Evolutionary conservation across 805 yeast genomes (phyloP), one percentile per base, ranked within the genome.

Genomic region (Candida nemodendra): DNA sequence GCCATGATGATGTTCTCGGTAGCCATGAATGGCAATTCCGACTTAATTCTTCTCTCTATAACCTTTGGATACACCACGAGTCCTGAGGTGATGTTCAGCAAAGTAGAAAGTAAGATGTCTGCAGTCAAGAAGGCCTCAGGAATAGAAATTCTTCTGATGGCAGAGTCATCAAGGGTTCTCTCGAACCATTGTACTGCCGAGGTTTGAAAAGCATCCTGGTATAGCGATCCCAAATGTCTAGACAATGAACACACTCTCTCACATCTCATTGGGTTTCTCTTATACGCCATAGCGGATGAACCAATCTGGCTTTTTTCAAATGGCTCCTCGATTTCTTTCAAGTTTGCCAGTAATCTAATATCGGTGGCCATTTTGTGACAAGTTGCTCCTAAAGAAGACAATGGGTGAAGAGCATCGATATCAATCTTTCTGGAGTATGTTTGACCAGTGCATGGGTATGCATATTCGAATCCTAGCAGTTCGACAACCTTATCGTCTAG

Each of bases 171-270:
- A 59, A 93, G 76, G 24, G 99, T 93, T 72, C 99, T 86, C 74
- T 93, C 99, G 62, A 93, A 93, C 99, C 99, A 93, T 71, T 93
- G 99, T 35, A 93, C 98, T 24, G 96, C 84, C 6, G 98, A 95
- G 34, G 99, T 93, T 68, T 88, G 93, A 54, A 91, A 85, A 37
- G 96, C 95, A 66, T 93, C 98, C 59, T 75, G 88, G 69, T 84
- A 85, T 53, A 89, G 71, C 13, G 95, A 84, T 48, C 96, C 95
- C 66, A 93, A 66, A 65, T 91, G 98, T 72, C 99, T 86, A 15
- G 98, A 80, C 51, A 93, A 76, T n/a, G 99, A 93, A 71, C 99
- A 93, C 43, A 93, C 97, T 67, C 99, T 81, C 73, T 93, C 99
- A 61, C 91, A 84, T 73, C 99, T 84, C 99, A 93, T 93, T 66